These are phyloP conservation scores for Gossypium schwendimanii DNA, from an alignment of 441 rosid genomes.

Conservation along the genomic window DNA sequence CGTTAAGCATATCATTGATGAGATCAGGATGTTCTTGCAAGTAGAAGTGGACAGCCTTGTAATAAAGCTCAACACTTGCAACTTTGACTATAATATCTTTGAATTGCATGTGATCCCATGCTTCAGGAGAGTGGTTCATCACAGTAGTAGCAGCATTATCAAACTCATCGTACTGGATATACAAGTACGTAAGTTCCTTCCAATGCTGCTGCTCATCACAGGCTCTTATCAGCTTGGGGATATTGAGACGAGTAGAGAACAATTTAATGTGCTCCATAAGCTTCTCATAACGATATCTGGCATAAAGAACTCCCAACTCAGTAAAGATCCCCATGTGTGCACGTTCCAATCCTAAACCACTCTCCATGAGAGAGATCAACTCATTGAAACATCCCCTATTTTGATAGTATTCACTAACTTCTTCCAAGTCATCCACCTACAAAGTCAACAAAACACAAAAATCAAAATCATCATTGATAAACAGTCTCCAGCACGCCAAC, in stretches of 20 bases:
- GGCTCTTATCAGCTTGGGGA: conserved; percentile 94
- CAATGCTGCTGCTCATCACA: conserved; percentile 99
- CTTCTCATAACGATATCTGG: conserved; percentile 93
- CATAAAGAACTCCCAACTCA: conserved; percentile 94
- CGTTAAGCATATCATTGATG: conserved; percentile 88
- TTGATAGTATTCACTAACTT: conserved; percentile 95
- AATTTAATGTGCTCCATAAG: conserved; percentile 98
- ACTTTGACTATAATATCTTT: conserved; percentile 89
- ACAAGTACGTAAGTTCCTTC: conserved; percentile 86
- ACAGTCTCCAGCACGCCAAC: neutral
- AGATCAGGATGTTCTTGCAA: conserved; percentile 97
- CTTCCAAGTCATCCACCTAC: conserved; percentile 98
- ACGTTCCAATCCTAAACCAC: conserved; percentile 94
- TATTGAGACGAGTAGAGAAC: conserved; percentile 95
- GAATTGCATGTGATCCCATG: conserved; percentile 99
- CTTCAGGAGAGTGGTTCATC: conserved; percentile 99
- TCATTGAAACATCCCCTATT: conserved; percentile 97
- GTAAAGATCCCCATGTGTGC: conserved; percentile 99
- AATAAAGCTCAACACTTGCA: conserved; percentile 93
- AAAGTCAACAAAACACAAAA: neutral
- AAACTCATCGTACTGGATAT: conserved; percentile 90
- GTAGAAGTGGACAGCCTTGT: conserved; percentile 98
- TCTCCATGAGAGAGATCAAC: conserved; percentile 96
- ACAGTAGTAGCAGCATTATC: conserved; percentile 98
- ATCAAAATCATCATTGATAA: neutral